These are phyloP conservation scores for Starmerella stigmatis DNA, from an alignment of 805 yeast genomes.

Conservation along the genomic window DNA sequence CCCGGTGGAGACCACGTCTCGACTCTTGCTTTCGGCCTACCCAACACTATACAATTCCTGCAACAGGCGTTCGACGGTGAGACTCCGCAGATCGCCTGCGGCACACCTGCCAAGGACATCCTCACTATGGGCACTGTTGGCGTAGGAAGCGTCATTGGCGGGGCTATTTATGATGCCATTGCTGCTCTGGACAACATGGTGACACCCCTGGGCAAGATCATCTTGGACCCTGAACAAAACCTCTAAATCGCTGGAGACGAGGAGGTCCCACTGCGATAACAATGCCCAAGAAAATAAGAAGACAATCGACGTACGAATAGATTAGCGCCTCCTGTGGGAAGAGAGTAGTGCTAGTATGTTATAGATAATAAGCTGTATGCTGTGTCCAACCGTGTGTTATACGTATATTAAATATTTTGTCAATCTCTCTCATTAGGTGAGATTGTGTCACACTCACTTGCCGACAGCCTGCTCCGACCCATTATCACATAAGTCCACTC, in stretches of 20 bases:
- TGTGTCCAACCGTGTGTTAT: no score
- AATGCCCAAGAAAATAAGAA: no score
- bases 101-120: conserved; percentile 7
- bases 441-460: no score
- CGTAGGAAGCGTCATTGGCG: conserved; percentile 7
- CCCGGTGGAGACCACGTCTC: conserved; percentile 7
- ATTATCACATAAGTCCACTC: no score
- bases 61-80: conserved; percentile 10
- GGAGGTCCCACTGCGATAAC: no score
- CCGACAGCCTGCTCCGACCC: no score
- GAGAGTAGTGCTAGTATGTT: no score
- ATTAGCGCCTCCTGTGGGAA: no score
- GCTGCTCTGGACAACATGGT: not conserved
- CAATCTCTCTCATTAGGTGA: no score
- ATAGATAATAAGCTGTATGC: no score
- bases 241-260: not conserved
- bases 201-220: conserved; percentile 7
- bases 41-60: conserved; percentile 15
- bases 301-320: no score
- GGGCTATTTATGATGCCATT: not conserved
- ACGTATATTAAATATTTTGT: no score
- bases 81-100: conserved; percentile 9
- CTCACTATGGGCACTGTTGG: conserved; percentile 1
- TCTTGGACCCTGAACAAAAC: not conserved
- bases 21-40: conserved; percentile 4